Conservation (phyloP, 2,329 filamentous ascomycete species). For the Ceratocystiopsis sp. region DNA sequence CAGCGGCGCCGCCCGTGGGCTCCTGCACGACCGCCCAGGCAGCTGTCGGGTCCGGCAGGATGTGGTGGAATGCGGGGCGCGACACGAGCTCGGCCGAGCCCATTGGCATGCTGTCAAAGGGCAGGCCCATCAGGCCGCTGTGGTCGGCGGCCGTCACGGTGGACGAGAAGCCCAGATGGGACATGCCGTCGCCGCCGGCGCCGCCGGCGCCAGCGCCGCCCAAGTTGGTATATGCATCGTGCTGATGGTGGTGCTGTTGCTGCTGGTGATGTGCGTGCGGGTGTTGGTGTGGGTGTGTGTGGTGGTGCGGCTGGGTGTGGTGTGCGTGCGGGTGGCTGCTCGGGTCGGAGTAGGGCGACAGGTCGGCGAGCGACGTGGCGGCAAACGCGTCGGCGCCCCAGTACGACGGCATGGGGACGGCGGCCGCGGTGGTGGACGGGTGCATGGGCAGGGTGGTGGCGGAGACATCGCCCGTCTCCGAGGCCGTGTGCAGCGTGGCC, state of each 20-base stretch:
- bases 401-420: constrained; percentile 2
- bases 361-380: no score
- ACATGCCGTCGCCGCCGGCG: not conserved
- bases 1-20: not conserved
- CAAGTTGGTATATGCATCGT: not conserved
- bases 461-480: not conserved
- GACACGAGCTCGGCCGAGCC: constrained; percentile 1
- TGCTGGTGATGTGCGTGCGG: no score
- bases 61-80: constrained; percentile 4
- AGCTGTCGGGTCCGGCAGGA: constrained; percentile 1
- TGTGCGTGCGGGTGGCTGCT: no score
- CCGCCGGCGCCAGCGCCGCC: not conserved
- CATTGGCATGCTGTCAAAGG: constrained; percentile 1
- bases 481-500: constrained; percentile 1
- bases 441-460: not conserved
- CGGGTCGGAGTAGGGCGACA: no score
- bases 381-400: no score
- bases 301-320: not conserved
- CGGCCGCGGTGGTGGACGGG: not conserved
- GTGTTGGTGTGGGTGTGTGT: not conserved
- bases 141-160: not conserved
- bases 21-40: constrained; percentile 2
- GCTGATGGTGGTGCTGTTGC: not conserved
- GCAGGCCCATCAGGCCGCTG: not conserved
- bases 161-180: not conserved